phyloP scores from a whole-genome alignment of 495 filamentous ascomycete genomes.

The Lasiosphaeriaceae sp. region DNA sequence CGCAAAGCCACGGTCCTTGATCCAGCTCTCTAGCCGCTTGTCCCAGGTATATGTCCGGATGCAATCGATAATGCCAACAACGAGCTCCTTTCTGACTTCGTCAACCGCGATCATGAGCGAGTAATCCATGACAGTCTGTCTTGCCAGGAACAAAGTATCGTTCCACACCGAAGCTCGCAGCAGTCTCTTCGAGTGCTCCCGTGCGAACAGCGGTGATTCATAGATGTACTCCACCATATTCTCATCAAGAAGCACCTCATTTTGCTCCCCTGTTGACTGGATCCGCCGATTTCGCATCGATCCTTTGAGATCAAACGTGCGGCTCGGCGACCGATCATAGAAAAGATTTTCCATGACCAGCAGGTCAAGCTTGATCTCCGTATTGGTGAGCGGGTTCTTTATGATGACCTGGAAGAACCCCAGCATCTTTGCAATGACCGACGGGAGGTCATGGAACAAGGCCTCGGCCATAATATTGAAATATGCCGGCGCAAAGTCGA shows the following conservation, averaged over 20 bases:
- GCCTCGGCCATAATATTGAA: constrained; percentile 96
- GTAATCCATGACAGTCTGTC: constrained; percentile 98
- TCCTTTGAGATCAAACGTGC: constrained; percentile 97
- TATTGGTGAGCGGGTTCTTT: constrained; percentile 86
- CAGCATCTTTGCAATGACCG: constrained; percentile 98
- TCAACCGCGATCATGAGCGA: constrained; percentile 97
- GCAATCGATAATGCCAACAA: constrained; percentile 97
- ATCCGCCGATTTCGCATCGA: constrained; percentile 98
- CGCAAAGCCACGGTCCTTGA: constrained; percentile 89
- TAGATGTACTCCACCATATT: constrained; percentile 99
- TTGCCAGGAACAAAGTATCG: constrained; percentile 87
- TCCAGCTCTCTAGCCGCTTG: constrained; percentile 98
- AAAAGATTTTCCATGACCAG: constrained; percentile 99
- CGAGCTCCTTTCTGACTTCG: constrained; percentile 79
- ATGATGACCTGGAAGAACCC: constrained; percentile 97
- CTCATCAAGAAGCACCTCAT: constrained; percentile 95
- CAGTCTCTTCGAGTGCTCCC: constrained; percentile 88
- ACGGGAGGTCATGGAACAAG: constrained; percentile 92
- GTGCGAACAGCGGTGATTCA: constrained; percentile 88
- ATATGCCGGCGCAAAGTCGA: constrained; percentile 92
- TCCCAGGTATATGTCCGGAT: constrained; percentile 99
- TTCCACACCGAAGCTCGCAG: constrained; percentile 90
- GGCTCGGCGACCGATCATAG: constrained; percentile 84
- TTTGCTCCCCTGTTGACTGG: constrained; percentile 87
- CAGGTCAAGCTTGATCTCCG: constrained; percentile 92